Base-by-base conservation (phyloP, 2,329 filamentous ascomycete genomes). In the Trichoderma simmonsii region DNA sequence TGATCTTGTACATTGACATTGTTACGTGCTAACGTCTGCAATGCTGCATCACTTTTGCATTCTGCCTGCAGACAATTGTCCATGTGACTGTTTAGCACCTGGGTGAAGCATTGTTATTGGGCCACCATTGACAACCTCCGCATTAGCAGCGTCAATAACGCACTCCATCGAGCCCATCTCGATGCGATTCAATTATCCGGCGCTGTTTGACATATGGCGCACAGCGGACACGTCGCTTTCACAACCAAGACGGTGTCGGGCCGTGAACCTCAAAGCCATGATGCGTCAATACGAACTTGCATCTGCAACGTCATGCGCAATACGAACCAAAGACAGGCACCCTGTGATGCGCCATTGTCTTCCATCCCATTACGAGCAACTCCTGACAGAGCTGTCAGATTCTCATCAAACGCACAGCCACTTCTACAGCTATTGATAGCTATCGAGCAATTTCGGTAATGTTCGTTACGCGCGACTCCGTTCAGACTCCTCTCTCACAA, bases 131-230 rank as follows among this genome's bases (percentile, higher is more conserved):
- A 57, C 24, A 34, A 12, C 51, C 54, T 64, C 24, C 39, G 39
- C 39, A 51, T 51, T 24, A 32, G 39, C 62, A 64, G 18, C 26
- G n/a, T 32, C 62, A 63, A 43, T 48, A 63, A 63, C 24, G 28
- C 59, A 43, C 39, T 43, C 39, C 39, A 43, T 43, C 39, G 39
- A 43, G 39, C 39, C 39, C 39, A 39, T 62, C 30, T 24, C 32
- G 59, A 66, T 66, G 28, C 63, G 63, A 66, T 66, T 51, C 63
- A 54, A 66, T 66, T 56, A 66, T 66, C 63, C 63, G 63, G 63
- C 8, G 63, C 48, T 56, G 48, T 43, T 8, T 21, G 48, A 54
- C 48, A 9, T 62, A 39, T 39, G 60, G 32, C 60, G 32, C 34
- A 39, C 32, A 39, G 60, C 60, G 34, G 32, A 62, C 34, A 62